These are phyloP conservation scores for Zoysia japonica DNA, from an alignment of 176 grass and related monocot species.

Conservation along the genomic window DNA sequence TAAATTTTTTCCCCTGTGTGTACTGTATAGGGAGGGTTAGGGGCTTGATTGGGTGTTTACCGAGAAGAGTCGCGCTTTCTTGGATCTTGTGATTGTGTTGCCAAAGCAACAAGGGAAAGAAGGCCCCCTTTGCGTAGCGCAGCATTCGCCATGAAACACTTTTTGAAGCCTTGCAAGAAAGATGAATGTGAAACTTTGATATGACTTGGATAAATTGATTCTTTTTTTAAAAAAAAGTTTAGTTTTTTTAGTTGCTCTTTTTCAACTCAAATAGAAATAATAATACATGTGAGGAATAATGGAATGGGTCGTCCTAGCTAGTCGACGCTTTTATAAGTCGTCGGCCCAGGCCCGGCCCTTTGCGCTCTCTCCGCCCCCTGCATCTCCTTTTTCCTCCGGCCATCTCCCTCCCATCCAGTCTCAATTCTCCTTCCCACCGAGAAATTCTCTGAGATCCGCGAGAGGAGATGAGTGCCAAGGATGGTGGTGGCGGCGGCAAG, in stretches of 20 bases:
- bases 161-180: not conserved
- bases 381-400: not conserved
- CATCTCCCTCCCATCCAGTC: no score
- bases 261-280: not conserved
- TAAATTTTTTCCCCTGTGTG: no score
- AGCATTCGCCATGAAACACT: not conserved
- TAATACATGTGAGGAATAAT: not conserved
- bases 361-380: not conserved
- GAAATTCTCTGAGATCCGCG: not conserved
- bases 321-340: no score
- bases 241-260: not conserved
- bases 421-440: not conserved
- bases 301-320: no score
- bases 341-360: not conserved
- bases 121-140: not conserved
- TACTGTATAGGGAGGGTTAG: no score
- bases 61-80: not conserved
- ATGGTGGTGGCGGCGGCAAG: conserved; percentile 27
- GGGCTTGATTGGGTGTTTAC: not conserved
- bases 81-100: not conserved
- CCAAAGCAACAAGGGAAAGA: not conserved
- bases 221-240: not conserved
- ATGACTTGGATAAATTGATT: not conserved
- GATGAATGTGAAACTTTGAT: not conserved
- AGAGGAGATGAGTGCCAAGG: conserved; percentile 45